Evolutionary conservation across 2,329 filamentous ascomycete genomes (phyloP).

Genomic region (Verticillium longisporum): DNA sequence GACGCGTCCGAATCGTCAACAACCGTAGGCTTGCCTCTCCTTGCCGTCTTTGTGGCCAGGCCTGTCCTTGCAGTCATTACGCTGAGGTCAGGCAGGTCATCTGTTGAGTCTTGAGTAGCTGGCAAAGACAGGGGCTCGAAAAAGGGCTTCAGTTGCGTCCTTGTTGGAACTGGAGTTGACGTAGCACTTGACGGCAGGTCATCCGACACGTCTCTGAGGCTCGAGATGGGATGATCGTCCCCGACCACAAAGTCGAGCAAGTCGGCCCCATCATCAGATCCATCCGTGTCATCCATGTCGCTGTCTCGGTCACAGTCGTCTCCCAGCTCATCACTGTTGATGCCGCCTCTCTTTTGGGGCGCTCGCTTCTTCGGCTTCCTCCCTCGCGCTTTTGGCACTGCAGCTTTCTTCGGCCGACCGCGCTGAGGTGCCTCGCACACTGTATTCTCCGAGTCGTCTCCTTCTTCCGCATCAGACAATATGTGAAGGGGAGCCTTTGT

Average conservation of each 20-base stretch:
- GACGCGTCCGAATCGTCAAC: slow-evolving; percentile 13
- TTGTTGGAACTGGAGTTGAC: slow-evolving; percentile 17
- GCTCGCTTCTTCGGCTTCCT: slow-evolving; percentile 10
- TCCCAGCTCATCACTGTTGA: slow-evolving; percentile 39
- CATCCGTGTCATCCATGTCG: slow-evolving; percentile 37
- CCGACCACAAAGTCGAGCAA: slow-evolving; percentile 51
- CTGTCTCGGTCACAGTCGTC: slow-evolving; percentile 46
- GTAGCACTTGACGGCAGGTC: slow-evolving; percentile 13
- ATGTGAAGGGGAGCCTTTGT: not conserved
- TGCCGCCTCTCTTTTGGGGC: slow-evolving; percentile 16
- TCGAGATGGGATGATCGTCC: slow-evolving; percentile 33
- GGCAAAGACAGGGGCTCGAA: slow-evolving; percentile 30
- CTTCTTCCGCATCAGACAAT: slow-evolving; percentile 1
- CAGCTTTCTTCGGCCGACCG: slow-evolving; percentile 7
- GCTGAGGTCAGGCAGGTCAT: slow-evolving; percentile 13
- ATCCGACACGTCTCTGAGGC: slow-evolving; percentile 21
- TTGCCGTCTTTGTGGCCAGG: not conserved
- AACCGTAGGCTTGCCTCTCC: not conserved
- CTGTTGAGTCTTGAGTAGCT: slow-evolving; percentile 29
- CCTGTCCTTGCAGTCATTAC: not conserved
- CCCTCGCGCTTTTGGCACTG: slow-evolving; percentile 13
- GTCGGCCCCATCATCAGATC: slow-evolving; percentile 41
- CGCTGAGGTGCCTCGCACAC: slow-evolving; percentile 11
- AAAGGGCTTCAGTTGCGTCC: slow-evolving; percentile 20
- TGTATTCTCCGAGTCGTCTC: slow-evolving; percentile 11